These are phyloP conservation scores for Paracorniculantispora psalliotae DNA, from an alignment of 2,329 filamentous ascomycete species.

Conservation along the genomic window DNA sequence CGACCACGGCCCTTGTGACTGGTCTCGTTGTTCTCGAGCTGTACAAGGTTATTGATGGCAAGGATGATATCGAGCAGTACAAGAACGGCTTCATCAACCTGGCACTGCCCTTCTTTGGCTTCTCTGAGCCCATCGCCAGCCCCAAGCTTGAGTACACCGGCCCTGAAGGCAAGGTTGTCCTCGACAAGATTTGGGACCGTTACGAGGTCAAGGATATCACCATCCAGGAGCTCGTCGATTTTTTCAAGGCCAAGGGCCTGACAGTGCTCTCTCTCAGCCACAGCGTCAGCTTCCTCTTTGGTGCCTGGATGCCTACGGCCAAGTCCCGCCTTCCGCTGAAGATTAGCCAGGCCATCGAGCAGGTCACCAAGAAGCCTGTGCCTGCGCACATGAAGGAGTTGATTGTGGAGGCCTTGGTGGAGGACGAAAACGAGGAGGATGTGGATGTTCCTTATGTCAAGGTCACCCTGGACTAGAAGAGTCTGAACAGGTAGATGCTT, in stretches of 20 bases:
- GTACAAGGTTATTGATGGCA: slow-evolving; percentile 95
- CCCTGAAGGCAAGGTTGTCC: slow-evolving; percentile 69
- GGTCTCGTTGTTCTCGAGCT: slow-evolving; percentile 88
- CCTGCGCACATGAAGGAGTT: slow-evolving; percentile 83
- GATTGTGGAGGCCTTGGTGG: slow-evolving; percentile 84
- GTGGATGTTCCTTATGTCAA: slow-evolving; percentile 87
- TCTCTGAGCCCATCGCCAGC: slow-evolving; percentile 92
- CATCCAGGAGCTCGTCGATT: slow-evolving; percentile 73
- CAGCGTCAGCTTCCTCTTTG: slow-evolving; percentile 92
- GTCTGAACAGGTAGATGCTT: neutral
- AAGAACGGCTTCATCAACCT: slow-evolving; percentile 99
- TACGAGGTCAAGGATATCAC: slow-evolving; percentile 88
- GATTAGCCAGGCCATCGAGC: slow-evolving; percentile 75
- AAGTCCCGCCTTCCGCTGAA: slow-evolving; percentile 54
- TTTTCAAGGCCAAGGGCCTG: slow-evolving; percentile 77
- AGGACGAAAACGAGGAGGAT: slow-evolving; percentile 78
- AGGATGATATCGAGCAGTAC: slow-evolving; percentile 95
- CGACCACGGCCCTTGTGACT: slow-evolving; percentile 91
- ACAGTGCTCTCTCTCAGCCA: slow-evolving; percentile 90
- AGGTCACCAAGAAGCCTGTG: slow-evolving; percentile 79
- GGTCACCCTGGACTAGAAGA: slow-evolving; percentile 2
- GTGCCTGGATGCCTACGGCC: slow-evolving; percentile 77
- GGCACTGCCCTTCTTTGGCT: slow-evolving; percentile 94
- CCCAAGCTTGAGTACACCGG: slow-evolving; percentile 88
- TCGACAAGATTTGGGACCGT: slow-evolving; percentile 97